Base-by-base conservation (phyloP, 2,329 filamentous ascomycete species). In the Lithohypha guttulata region DNA sequence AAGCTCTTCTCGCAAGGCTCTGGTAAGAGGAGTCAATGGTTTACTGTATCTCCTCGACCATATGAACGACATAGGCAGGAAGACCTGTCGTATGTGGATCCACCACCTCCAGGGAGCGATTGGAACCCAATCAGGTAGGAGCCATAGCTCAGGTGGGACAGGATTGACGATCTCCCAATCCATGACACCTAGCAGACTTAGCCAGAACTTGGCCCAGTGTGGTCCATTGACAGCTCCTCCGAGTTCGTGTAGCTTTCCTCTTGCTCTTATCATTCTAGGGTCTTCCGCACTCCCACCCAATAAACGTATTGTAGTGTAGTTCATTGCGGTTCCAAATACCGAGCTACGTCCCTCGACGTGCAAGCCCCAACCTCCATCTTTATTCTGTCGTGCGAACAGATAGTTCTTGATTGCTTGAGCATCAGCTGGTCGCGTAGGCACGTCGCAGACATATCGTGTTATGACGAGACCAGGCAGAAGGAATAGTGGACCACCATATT, bases 21-120 rank as follows among this genome's bases (percentile, higher is more conserved):
- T 73, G 36, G 82, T 83, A 2, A 93, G 58, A 3, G 81, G 74
- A 27, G 83, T 89, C 50, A 82, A 70, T 11, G 84, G 81, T 48
- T 81, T 81, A 19, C 70, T 72, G 77, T 84, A 95, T 47, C 71
- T 71, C 64, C 81, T 85, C 0, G 86, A 93, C 66, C 82, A 94
- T 28, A 96, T 61, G 55, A 82, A 95, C 1, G 81, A 78, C 85
- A 96, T 95, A 4, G 87, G 81, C 34, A 94, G 59, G 54, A 89
- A 94, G n/a, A 98, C 87, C 61, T 83, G 78, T n/a, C 91, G 84
- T 60, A 95, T 95, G 53, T 98, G 91, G 53, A 96, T 84, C 89
- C 87, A 95, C 87, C 89, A 95, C 49, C 85, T 70, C 85, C 86
- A 93, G 0, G 89, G 89, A 4, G 85, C 78, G 54, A 94, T 72